Conservation (phyloP, 352 stramenopile genomes). For the Globisporangium sylvaticum region DNA sequence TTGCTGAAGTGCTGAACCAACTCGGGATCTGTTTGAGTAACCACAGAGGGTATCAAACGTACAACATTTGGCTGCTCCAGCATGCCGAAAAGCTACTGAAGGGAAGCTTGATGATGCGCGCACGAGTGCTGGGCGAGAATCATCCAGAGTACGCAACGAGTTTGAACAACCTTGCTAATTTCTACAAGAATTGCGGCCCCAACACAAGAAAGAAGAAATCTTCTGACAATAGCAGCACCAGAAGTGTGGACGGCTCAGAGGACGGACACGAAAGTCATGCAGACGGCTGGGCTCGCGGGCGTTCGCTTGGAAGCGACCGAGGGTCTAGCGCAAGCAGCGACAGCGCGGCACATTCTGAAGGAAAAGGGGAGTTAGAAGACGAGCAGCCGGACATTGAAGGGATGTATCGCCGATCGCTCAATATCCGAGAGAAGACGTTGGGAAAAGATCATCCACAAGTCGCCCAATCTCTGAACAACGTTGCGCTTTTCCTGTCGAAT, state of each 20-base stretch:
- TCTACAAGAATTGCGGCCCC: conserved; percentile 67
- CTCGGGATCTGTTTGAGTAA: conserved; percentile 77
- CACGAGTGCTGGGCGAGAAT: conserved; percentile 62
- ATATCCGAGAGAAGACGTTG: conserved; percentile 66
- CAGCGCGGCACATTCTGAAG: conserved; percentile 1
- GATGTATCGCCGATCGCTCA: conserved; percentile 74
- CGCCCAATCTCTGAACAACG: conserved; percentile 77
- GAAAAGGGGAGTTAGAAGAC: not conserved
- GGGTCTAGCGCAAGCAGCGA: conserved; percentile 16
- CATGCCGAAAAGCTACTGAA: conserved; percentile 71
- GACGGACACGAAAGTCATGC: conserved; percentile 8
- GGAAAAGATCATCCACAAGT: conserved; percentile 73
- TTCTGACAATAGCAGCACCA: conserved; percentile 3
- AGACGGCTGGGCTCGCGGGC: not conserved
- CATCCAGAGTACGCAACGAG: conserved; percentile 81
- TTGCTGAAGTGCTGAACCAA: conserved; percentile 79
- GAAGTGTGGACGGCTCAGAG: conserved; percentile 16
- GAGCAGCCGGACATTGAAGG: conserved; percentile 49
- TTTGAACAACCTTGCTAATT: conserved; percentile 83
- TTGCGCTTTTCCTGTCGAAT: conserved; percentile 67
- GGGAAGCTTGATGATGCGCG: conserved; percentile 62
- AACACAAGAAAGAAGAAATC: conserved; percentile 15
- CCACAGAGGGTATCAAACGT: conserved; percentile 59
- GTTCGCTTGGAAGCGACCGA: conserved; percentile 11
- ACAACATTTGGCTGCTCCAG: conserved; percentile 75